phyloP scores from a whole-genome alignment of 202 grass and related monocot genomes.

The Bolboschoenoplectus hybrid region DNA sequence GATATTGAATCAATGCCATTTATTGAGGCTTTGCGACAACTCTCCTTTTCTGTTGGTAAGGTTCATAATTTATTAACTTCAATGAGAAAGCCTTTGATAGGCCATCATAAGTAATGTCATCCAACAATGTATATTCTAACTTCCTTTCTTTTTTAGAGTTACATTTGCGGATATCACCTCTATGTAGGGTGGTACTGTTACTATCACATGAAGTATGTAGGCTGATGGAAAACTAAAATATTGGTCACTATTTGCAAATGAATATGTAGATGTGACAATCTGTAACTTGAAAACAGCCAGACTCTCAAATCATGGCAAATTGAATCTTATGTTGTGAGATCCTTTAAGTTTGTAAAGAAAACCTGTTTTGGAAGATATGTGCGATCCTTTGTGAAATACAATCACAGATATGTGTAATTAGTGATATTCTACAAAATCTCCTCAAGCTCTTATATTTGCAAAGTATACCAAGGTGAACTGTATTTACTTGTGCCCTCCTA shows the following conservation, averaged over 20 bases:
- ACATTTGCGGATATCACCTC: neutral
- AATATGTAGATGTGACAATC: neutral
- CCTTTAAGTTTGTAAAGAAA: neutral
- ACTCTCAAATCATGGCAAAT: no score
- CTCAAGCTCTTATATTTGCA: neutral
- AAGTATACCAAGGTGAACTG: neutral
- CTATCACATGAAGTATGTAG: neutral
- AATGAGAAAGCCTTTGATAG: neutral
- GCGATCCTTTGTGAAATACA: neutral
- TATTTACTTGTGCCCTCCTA: neutral
- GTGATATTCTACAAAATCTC: neutral
- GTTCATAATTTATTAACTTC: constrained; percentile 22
- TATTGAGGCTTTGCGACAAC: constrained; percentile 94
- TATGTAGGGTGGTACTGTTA: neutral
- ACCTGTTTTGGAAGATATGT: neutral
- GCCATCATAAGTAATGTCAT: constrained; percentile 2
- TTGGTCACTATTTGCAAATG: neutral
- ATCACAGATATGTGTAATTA: neutral
- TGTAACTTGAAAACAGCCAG: neutral
- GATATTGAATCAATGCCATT: constrained; percentile 99
- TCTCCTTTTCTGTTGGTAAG: constrained; percentile 97
- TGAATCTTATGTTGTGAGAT: no score
- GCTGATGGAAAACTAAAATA: neutral
- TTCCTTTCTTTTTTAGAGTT: neutral
- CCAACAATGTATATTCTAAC: neutral